These are phyloP conservation scores for Tirmania nivea DNA, from an alignment of 495 filamentous ascomycete species.

Conservation along the genomic window DNA sequence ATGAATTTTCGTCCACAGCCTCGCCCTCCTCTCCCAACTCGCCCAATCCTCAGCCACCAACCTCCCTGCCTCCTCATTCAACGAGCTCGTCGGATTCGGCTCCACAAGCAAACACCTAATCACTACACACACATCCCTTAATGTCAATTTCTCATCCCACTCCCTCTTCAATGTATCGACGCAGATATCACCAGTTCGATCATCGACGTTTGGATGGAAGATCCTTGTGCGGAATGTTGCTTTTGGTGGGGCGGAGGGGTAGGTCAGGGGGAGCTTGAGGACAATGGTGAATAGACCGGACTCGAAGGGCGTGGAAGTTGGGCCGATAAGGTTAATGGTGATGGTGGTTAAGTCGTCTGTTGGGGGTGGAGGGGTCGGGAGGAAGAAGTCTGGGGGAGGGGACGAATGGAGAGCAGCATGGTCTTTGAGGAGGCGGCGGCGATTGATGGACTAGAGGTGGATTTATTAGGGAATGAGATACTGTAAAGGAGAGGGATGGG, in stretches of 20 bases:
- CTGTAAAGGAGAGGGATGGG: neutral
- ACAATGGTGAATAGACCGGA: conserved; percentile 24
- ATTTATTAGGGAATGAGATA: neutral
- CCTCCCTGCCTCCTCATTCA: conserved; percentile 42
- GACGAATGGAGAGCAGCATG: conserved; percentile 36
- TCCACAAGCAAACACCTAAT: conserved; percentile 52
- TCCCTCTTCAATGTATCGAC: conserved; percentile 53
- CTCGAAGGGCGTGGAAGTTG: conserved; percentile 44
- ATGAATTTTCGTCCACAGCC: conserved; percentile 45
- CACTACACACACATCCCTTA: conserved; percentile 43
- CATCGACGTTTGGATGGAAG: conserved; percentile 55
- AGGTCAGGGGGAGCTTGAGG: conserved; percentile 40
- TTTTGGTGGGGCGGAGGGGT: conserved; percentile 42
- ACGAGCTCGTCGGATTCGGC: conserved; percentile 47
- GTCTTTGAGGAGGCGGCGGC: conserved; percentile 44
- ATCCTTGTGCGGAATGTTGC: conserved; percentile 45
- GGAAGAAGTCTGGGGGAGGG: conserved; percentile 47
- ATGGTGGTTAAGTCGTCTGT: conserved; percentile 40
- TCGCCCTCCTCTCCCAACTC: conserved; percentile 30
- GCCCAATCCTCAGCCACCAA: conserved; percentile 41
- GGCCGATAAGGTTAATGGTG: conserved; percentile 37
- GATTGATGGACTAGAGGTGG: conserved; percentile 19
- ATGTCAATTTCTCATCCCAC: conserved; percentile 37
- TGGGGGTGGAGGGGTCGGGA: conserved; percentile 23
- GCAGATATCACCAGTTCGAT: conserved; percentile 41